These are phyloP conservation scores for Graphilbum ipis-grandicollis DNA, from an alignment of 2,329 filamentous ascomycete genomes.

Conservation along the genomic window DNA sequence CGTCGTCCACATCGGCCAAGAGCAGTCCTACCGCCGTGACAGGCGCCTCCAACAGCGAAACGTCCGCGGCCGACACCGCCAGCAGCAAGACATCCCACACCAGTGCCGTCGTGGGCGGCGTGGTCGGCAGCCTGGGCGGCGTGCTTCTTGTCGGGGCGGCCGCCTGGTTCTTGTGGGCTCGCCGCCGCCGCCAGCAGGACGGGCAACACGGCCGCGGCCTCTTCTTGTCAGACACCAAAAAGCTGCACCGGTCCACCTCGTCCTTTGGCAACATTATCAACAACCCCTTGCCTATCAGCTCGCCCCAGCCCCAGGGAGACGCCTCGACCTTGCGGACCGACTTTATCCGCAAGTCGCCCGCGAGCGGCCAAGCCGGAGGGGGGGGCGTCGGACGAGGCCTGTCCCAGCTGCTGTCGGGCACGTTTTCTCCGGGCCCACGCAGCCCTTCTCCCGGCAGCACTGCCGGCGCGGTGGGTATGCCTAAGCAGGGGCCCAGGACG, in stretches of 20 bases:
- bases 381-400: too few relatives aligned
- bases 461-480: too few relatives aligned
- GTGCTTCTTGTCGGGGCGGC: slow-evolving; percentile 21
- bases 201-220: slow-evolving; percentile 3
- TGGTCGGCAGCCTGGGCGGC: slow-evolving; percentile 26
- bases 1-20: slow-evolving; percentile 8
- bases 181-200: slow-evolving; percentile 12
- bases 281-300: slow-evolving; percentile 40
- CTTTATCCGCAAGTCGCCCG: slow-evolving; percentile 24
- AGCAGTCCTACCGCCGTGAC: slow-evolving; percentile 1
- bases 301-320: slow-evolving; percentile 29
- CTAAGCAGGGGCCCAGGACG: too few relatives aligned
- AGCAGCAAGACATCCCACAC: slow-evolving; percentile 16
- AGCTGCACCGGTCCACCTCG: slow-evolving; percentile 16
- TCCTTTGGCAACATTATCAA: slow-evolving; percentile 36
- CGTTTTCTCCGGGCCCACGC: too few relatives aligned
- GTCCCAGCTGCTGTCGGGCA: too few relatives aligned
- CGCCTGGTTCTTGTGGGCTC: slow-evolving; percentile 20
- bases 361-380: too few relatives aligned
- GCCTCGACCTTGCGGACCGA: slow-evolving; percentile 27
- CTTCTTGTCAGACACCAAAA: slow-evolving; percentile 3
- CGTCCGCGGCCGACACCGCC: slow-evolving; percentile 1
- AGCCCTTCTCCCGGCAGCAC: too few relatives aligned
- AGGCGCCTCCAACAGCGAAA: neutral
- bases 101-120: slow-evolving; percentile 27